Evolutionary conservation across 1,139 yeast species (phyloP).

Genomic region (Hyphopichia wangnamkhiaoensis): DNA sequence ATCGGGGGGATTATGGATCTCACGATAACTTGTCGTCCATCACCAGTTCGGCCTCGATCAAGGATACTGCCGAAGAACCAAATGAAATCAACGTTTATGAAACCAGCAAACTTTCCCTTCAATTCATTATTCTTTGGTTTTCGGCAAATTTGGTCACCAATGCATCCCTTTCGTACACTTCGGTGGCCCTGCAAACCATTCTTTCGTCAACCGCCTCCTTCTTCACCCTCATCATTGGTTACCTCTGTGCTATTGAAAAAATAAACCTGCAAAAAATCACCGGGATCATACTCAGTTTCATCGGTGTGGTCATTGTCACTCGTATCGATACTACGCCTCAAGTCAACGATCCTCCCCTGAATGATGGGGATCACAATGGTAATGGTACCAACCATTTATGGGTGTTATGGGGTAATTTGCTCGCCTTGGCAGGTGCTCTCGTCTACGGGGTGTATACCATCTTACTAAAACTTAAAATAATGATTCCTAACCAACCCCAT

Average conservation of each 20-base stretch:
- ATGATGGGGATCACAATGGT: neutral
- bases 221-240: constrained; percentile 86
- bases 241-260: constrained; percentile 66
- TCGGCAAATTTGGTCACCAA: constrained; percentile 85
- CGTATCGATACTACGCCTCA: constrained; percentile 50
- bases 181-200: constrained; percentile 92
- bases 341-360: constrained; percentile 24
- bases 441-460: constrained; percentile 93
- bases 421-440: constrained; percentile 82
- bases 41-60: too few relatives aligned
- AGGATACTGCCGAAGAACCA: constrained; percentile 9
- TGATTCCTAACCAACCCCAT: constrained; percentile 37
- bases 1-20: too few relatives aligned
- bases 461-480: constrained; percentile 67
- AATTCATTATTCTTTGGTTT: constrained; percentile 88
- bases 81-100: constrained; percentile 35
- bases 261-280: constrained; percentile 64
- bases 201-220: constrained; percentile 89
- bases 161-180: constrained; percentile 82
- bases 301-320: constrained; percentile 81
- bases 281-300: constrained; percentile 69
- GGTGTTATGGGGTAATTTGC: constrained; percentile 69
- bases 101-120: constrained; percentile 66
- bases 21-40: constrained; percentile 1
- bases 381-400: constrained; percentile 29